A percentile compares a stretch with the other conserved stretches of the same genome.
These are phyloP conservation scores for Eragrostis nindensis DNA, from an alignment of 176 grass and related monocot genomes.

Conservation along the genomic window DNA sequence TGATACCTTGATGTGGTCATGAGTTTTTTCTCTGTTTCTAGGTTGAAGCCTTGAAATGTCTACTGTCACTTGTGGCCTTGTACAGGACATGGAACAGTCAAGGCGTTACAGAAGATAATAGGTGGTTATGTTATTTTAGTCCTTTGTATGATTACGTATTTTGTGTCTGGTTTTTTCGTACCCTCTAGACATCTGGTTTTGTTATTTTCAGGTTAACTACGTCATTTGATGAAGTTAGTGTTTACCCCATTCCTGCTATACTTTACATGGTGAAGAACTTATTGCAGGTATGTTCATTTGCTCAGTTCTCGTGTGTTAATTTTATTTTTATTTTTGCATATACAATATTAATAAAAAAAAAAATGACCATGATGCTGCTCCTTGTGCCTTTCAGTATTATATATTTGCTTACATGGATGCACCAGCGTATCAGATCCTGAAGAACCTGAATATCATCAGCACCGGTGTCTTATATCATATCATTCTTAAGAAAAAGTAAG, in stretches of 20 bases:
- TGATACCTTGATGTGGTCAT: constrained; percentile 14
- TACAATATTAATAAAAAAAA: neutral
- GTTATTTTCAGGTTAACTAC: constrained; percentile 74
- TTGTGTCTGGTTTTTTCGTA: constrained; percentile 7
- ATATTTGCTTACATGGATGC: constrained; percentile 93
- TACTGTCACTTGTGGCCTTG: constrained; percentile 69
- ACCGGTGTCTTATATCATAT: constrained; percentile 87
- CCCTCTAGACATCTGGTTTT: neutral
- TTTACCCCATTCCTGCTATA: constrained; percentile 85
- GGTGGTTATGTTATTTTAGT: constrained; percentile 41
- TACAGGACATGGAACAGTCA: constrained; percentile 78
- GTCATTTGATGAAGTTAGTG: constrained; percentile 79
- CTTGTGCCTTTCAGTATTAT: constrained; percentile 71
- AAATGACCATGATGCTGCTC: constrained; percentile 34
- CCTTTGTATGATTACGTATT: neutral
- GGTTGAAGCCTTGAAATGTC: constrained; percentile 90
- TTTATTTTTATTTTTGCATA: neutral
- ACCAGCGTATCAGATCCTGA: constrained; percentile 97
- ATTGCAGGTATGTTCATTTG: constrained; percentile 68
- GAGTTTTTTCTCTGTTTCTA: constrained; percentile 45
- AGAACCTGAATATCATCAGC: constrained; percentile 97
- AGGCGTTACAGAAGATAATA: constrained; percentile 87
- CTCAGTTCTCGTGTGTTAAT: neutral
- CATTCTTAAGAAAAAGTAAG: constrained; percentile 96
- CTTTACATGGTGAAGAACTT: constrained; percentile 93